Percentiles rank a stretch among this genome's conserved stretches.
phyloP scores from a whole-genome alignment of 2,329 filamentous ascomycete species.

The Penicillium sp. region DNA sequence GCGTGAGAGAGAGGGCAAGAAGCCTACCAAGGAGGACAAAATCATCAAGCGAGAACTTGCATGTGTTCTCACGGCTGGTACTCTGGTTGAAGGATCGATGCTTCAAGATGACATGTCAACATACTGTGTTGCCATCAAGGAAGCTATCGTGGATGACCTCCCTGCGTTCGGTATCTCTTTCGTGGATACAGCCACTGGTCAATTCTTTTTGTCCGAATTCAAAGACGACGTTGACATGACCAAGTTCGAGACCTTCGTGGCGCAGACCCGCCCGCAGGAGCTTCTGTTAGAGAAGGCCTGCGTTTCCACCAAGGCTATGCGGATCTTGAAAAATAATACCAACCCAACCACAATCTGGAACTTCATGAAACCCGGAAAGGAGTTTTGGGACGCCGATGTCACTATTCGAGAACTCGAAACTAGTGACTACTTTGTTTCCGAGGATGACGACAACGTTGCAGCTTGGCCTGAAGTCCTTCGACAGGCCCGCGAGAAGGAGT shows the following conservation, averaged over 20 bases:
- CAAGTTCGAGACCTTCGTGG: slow-evolving; percentile 95
- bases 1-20: slow-evolving; percentile 76
- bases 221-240: slow-evolving; percentile 90
- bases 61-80: slow-evolving; percentile 88
- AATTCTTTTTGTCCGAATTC: slow-evolving; percentile 92
- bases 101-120: slow-evolving; percentile 97
- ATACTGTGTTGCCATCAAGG: slow-evolving; percentile 94
- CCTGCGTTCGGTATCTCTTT: slow-evolving; percentile 91
- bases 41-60: slow-evolving; percentile 89
- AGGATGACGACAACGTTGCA: slow-evolving; percentile 59
- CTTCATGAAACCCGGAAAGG: slow-evolving; percentile 77
- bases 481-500: slow-evolving; percentile 73
- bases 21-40: slow-evolving; percentile 74
- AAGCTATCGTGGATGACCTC: slow-evolving; percentile 67
- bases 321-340: slow-evolving; percentile 96
- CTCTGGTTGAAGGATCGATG: slow-evolving; percentile 94
- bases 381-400: slow-evolving; percentile 88
- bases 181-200: slow-evolving; percentile 91
- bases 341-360: slow-evolving; percentile 94
- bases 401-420: slow-evolving; percentile 79
- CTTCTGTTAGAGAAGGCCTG: slow-evolving; percentile 84
- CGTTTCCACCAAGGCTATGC: slow-evolving; percentile 82
- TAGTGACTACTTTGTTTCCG: slow-evolving; percentile 73
- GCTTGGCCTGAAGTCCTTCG: slow-evolving; percentile 78
- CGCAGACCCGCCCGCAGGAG: slow-evolving; percentile 86